A percentile compares a stretch with the other conserved stretches of the same genome.
Conservation (phyloP, 1,139 yeast species). For the Pichia sp. region DNA sequence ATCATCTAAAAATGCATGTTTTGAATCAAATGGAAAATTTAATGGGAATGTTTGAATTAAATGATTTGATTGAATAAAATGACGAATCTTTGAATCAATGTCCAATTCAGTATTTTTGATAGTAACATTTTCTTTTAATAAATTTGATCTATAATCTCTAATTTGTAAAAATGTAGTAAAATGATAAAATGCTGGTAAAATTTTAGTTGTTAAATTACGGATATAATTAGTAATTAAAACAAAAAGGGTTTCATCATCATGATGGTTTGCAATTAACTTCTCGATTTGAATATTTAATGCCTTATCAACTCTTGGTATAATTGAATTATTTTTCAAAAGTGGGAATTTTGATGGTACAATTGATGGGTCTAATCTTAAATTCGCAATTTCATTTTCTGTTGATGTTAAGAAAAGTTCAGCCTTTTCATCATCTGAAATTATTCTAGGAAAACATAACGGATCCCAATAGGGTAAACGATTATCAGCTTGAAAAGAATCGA, state of each 20-base stretch:
- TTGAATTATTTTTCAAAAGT: background rate
- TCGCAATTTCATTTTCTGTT: background rate
- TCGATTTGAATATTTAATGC: conserved; percentile 17
- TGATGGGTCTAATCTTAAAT: background rate
- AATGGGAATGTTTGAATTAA: conserved; percentile 25
- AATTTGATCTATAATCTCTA: conserved; percentile 15
- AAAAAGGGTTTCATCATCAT: conserved; percentile 27
- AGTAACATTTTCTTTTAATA: conserved; percentile 13
- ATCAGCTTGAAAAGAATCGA: conserved; percentile 13
- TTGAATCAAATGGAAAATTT: conserved; percentile 21
- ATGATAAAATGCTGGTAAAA: conserved; percentile 24
- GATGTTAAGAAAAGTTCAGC: background rate
- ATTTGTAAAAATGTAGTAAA: conserved; percentile 16
- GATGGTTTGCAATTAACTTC: conserved; percentile 20
- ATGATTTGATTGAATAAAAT: conserved; percentile 21
- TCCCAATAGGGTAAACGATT: conserved; percentile 17
- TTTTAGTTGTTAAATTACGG: conserved; percentile 17
- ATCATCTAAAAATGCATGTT: conserved; percentile 17
- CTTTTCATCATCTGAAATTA: conserved; percentile 3
- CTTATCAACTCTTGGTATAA: conserved; percentile 21
- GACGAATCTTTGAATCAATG: conserved; percentile 16
- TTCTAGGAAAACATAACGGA: conserved; percentile 21
- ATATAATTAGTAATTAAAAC: conserved; percentile 21
- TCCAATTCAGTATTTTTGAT: background rate
- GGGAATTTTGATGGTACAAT: conserved; percentile 5